Percentiles rank a stretch among this genome's conserved stretches.
phyloP scores from a whole-genome alignment of 1,284 basidiomycete species.

The Cystobasidium slooffiae region DNA sequence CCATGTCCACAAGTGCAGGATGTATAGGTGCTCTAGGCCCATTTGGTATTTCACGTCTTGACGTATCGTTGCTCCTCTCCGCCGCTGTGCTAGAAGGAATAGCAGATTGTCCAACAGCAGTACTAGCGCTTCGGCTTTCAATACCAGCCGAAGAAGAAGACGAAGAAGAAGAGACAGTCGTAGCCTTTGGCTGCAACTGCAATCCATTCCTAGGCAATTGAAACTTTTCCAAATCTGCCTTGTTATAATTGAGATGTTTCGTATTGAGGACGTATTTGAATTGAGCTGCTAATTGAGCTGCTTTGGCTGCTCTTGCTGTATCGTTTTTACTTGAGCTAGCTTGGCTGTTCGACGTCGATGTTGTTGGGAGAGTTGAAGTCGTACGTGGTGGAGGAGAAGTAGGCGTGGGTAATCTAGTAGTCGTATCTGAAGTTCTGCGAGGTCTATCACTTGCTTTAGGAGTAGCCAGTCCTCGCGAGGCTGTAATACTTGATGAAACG shows the following conservation, averaged over 20 bases:
- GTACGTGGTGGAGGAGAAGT: slow-evolving; percentile 3
- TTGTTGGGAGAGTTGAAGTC: not conserved
- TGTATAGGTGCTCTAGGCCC: not conserved
- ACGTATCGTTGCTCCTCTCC: too few species aligned
- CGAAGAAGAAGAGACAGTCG: not conserved
- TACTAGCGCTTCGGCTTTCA: too few species aligned
- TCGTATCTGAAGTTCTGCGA: not conserved
- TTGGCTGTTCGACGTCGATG: not conserved
- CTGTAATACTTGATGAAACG: not conserved
- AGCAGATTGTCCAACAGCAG: too few species aligned
- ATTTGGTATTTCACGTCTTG: not conserved
- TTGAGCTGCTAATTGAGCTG: not conserved
- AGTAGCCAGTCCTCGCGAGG: not conserved
- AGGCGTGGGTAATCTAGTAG: slow-evolving; percentile 3
- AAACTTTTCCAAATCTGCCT: not conserved
- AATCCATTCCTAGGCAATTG: not conserved
- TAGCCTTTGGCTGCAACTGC: not conserved
- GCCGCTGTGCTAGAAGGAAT: too few species aligned
- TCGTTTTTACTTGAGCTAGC: not conserved
- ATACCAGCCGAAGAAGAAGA: not conserved
- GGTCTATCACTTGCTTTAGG: not conserved
- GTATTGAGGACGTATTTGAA: not conserved
- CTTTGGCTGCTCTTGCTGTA: not conserved
- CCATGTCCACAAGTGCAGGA: not conserved
- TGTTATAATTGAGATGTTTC: slow-evolving; percentile 4